phyloP scores from a whole-genome alignment of 306 rosid species.

The Vigna unguiculata region DNA sequence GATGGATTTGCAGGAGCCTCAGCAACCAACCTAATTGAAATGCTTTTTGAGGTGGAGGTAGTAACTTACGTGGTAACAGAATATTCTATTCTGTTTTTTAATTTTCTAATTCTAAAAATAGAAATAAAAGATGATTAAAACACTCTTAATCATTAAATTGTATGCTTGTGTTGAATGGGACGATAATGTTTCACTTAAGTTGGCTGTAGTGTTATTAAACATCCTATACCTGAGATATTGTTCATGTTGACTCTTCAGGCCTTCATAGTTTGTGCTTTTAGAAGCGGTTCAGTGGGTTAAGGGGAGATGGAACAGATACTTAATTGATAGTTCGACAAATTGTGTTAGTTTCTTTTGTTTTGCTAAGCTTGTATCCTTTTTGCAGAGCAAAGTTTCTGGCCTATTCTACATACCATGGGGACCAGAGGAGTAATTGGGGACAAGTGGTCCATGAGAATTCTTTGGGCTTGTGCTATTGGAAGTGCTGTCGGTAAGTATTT shows the following conservation, averaged over 20 bases:
- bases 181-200: not conserved
- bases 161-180: slow-evolving; percentile 25
- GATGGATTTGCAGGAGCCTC: slow-evolving; percentile 16
- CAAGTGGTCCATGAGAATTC: slow-evolving; percentile 65
- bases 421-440: slow-evolving; percentile 55
- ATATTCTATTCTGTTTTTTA: not conserved
- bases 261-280: no score
- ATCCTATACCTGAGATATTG: no score
- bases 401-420: slow-evolving; percentile 46
- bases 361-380: slow-evolving; percentile 32
- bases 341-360: slow-evolving; percentile 1
- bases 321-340: not conserved
- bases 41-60: slow-evolving; percentile 34
- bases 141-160: not conserved
- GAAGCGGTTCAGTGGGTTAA: no score
- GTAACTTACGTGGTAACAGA: not conserved
- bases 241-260: no score
- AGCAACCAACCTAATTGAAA: slow-evolving; percentile 13
- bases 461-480: slow-evolving; percentile 61
- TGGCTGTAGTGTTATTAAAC: no score
- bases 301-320: not conserved
- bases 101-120: slow-evolving; percentile 5
- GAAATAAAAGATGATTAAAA: not conserved
- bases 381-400: slow-evolving; percentile 33
- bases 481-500: slow-evolving; percentile 52